These are phyloP conservation scores for Acacia melanoxylon DNA, from an alignment of 306 rosid genomes.

Conservation along the genomic window DNA sequence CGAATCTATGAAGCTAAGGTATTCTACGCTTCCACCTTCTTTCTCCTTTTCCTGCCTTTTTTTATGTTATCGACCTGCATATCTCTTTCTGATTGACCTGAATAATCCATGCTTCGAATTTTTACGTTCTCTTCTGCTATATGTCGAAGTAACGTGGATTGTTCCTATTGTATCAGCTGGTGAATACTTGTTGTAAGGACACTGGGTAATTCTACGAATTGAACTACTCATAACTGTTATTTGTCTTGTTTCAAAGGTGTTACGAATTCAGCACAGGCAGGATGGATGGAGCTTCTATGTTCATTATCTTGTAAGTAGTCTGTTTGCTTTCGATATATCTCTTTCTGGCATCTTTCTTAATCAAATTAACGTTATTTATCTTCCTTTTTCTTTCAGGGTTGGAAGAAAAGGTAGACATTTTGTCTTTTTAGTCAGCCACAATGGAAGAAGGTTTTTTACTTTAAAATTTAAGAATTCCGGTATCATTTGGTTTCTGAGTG, in stretches of 20 bases:
- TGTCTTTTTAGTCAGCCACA: slow-evolving; percentile 19
- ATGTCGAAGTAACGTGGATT: neutral
- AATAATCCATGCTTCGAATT: neutral
- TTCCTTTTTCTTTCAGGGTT: slow-evolving; percentile 61
- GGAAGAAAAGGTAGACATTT: slow-evolving; percentile 72
- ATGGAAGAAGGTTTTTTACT: neutral
- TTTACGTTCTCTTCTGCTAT: neutral
- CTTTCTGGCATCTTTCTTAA: neutral
- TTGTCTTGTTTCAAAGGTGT: slow-evolving; percentile 52
- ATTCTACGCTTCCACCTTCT: neutral
- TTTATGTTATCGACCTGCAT: neutral
- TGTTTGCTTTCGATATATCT: neutral
- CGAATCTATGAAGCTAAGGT: slow-evolving; percentile 78
- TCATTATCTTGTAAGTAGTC: slow-evolving; percentile 69
- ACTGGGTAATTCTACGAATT: neutral
- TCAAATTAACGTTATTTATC: neutral
- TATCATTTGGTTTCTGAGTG: slow-evolving; percentile 16
- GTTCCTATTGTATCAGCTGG: neutral
- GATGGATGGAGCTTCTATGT: slow-evolving; percentile 54
- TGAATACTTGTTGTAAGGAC: neutral
- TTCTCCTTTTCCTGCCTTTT: neutral
- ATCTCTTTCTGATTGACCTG: neutral
- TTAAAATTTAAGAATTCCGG: neutral
- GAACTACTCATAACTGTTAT: neutral
- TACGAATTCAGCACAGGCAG: slow-evolving; percentile 31